A percentile compares a stretch with the other conserved stretches of the same genome.
Conservation (phyloP, 169 alveolate species). For the Miamiensis avidus region DNA sequence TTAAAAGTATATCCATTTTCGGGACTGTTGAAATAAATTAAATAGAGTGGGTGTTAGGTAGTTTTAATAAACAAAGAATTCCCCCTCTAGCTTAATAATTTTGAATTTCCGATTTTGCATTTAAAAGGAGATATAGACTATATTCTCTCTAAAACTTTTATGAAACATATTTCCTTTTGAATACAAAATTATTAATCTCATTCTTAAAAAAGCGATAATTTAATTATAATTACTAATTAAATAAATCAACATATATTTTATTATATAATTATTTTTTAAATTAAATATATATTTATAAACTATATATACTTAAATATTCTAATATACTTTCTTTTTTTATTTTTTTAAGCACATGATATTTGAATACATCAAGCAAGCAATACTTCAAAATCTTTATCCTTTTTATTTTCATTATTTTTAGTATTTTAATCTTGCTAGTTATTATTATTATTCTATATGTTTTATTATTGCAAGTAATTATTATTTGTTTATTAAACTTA, state of each 20-base stretch:
- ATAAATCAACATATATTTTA: too few relatives aligned
- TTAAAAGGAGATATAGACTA: neutral
- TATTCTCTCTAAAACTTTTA: too few relatives aligned
- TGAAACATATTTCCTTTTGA: neutral
- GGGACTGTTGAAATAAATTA: neutral
- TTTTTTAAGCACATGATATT: neutral
- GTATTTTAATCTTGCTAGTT: neutral
- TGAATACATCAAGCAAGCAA: neutral
- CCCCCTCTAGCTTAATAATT: neutral
- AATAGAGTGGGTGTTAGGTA: neutral
- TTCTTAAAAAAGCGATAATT: too few relatives aligned
- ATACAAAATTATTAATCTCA: too few relatives aligned
- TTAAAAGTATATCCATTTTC: neutral
- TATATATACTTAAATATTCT: neutral
- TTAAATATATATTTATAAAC: too few relatives aligned
- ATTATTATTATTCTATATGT: too few relatives aligned
- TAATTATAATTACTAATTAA: neutral
- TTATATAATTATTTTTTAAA: too few relatives aligned
- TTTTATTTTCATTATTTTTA: neutral
- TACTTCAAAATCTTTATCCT: neutral
- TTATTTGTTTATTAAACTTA: too few relatives aligned
- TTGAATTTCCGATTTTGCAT: neutral
- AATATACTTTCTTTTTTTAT: too few relatives aligned
- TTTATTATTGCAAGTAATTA: too few relatives aligned
- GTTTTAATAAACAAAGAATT: too few relatives aligned